Conservation (phyloP, 495 filamentous ascomycete species). For the Penicillium subrubescens region DNA sequence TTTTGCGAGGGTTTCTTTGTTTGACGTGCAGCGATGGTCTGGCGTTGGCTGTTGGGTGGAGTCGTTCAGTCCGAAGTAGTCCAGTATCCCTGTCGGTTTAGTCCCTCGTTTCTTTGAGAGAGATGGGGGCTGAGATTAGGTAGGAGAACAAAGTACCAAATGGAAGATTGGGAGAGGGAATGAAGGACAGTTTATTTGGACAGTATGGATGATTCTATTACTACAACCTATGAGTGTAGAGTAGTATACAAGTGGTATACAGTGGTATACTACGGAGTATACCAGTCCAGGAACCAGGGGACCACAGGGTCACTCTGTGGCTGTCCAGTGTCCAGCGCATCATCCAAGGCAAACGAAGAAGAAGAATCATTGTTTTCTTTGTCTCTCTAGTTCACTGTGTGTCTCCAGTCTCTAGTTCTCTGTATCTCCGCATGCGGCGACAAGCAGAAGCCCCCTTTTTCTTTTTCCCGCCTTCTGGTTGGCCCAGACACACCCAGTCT, state of each 20-base stretch:
- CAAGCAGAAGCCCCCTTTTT: constrained; percentile 18
- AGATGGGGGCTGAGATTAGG: background rate
- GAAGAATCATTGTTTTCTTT: constrained; percentile 41
- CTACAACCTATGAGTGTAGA: background rate
- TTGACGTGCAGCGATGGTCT: background rate
- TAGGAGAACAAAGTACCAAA: background rate
- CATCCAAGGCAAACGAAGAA: background rate
- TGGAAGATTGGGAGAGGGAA: background rate
- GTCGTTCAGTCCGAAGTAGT: background rate
- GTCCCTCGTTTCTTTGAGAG: background rate
- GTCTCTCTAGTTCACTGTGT: constrained; percentile 14
- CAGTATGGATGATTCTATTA: too few relatives aligned
- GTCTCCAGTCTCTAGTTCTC: background rate
- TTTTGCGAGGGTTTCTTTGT: constrained; percentile 28
- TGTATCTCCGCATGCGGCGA: constrained; percentile 41
- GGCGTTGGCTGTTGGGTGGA: too few relatives aligned
- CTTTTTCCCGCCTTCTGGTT: constrained; percentile 6
- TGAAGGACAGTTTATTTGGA: background rate
- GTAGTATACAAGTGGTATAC: background rate
- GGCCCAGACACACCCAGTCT: background rate
- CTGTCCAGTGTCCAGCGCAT: constrained; percentile 1
- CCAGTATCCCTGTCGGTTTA: background rate
- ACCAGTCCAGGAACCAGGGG: constrained; percentile 8
- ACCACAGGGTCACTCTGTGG: background rate
- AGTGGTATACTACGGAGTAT: background rate